Percentiles rank a stretch among this genome's conserved stretches.
Evolutionary conservation across 306 rosid species (phyloP).

Genomic region (Cajanus cajan): DNA sequence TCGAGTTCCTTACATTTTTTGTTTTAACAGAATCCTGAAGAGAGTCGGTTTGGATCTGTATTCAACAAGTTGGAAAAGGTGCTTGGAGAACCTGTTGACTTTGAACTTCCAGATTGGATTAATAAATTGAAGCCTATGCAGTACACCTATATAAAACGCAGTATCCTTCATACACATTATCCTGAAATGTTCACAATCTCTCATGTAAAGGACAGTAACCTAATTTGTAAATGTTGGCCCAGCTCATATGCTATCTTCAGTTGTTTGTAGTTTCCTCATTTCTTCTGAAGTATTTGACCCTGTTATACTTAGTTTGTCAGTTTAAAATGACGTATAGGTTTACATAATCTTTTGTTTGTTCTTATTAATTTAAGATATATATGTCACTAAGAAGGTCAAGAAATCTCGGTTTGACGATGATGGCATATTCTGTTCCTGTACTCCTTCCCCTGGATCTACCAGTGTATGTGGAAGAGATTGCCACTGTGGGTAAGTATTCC

Average conservation of each 20-base stretch:
- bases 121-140: constrained; percentile 55
- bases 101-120: constrained; percentile 82
- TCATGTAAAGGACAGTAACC: background rate
- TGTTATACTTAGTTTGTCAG: constrained; percentile 1
- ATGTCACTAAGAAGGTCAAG: constrained; percentile 75
- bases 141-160: constrained; percentile 78
- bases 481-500: constrained; percentile 82
- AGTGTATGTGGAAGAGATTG: constrained; percentile 82
- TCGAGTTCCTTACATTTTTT: constrained; percentile 28
- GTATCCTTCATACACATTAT: constrained; percentile 62
- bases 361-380: constrained; percentile 67
- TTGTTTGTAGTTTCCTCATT: constrained; percentile 14
- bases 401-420: constrained; percentile 71
- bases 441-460: constrained; percentile 56
- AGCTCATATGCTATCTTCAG: constrained; percentile 11
- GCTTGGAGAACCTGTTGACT: constrained; percentile 75
- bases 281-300: background rate
- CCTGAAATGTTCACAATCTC: background rate
- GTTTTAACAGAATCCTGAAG: constrained; percentile 65
- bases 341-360: constrained; percentile 35
- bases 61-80: constrained; percentile 73
- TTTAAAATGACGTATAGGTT: constrained; percentile 9
- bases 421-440: constrained; percentile 92
- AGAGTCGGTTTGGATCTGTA: constrained; percentile 46
- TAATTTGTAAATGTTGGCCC: background rate